Evolutionary conservation across 2,329 filamentous ascomycete genomes (phyloP).

Genomic region (Cladosporium sp.): DNA sequence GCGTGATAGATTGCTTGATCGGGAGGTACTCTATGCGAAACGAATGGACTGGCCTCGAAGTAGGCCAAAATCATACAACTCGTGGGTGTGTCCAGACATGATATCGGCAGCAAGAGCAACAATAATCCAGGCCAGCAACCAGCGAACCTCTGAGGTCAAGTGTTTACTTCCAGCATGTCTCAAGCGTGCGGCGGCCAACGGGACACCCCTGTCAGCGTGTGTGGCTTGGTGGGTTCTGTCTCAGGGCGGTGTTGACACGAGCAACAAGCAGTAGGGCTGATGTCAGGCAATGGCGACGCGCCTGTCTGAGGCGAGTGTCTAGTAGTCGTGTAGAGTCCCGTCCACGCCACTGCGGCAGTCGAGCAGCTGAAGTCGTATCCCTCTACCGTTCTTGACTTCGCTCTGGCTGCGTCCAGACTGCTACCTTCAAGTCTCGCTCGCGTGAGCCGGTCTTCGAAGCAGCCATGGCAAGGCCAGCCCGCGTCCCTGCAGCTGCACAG

Average conservation of each 20-base stretch:
- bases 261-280: not conserved
- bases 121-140: too few species aligned
- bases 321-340: not conserved
- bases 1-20: too few species aligned
- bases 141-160: too few species aligned
- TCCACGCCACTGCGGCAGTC: not conserved
- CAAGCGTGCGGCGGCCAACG: not conserved
- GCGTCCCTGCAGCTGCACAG: not conserved
- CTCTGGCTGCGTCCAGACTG: not conserved
- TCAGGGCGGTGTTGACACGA: not conserved
- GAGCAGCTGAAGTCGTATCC: not conserved
- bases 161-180: too few species aligned
- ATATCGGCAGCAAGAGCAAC: too few species aligned
- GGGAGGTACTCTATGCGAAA: too few species aligned
- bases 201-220: not conserved
- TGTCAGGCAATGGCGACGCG: not conserved
- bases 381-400: not conserved
- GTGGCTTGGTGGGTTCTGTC: not conserved
- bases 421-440: slow-evolving; percentile 6
- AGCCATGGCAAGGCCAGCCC: slow-evolving; percentile 2
- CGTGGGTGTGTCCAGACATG: too few species aligned
- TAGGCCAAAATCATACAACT: too few species aligned
- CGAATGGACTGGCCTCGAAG: too few species aligned
- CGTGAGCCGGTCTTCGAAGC: slow-evolving; percentile 1
- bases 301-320: too few species aligned